Evolutionary conservation across 129 eudicot species (phyloP), one percentile per base, ranked within the genome.

Genomic region (Flaveria trinervia): DNA sequence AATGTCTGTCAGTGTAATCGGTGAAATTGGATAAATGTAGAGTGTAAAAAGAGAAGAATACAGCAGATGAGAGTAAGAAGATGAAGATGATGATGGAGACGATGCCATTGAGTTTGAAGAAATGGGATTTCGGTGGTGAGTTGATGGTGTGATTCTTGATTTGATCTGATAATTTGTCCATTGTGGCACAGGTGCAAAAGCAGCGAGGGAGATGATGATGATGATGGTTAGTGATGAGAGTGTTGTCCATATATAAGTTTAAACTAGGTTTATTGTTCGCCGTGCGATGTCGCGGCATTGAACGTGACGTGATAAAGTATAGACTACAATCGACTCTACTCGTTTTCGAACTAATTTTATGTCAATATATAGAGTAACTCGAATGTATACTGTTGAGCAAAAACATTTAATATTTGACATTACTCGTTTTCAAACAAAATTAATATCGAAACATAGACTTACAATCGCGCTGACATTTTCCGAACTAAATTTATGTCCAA

Each of bases 1-100:
- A 86, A 78, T 88, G 87, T 68, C 92, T 86, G 33, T 84, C 91
- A 43, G 43, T 46, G 70, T 60, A 81, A 80, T 67, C 78, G 44
- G 76, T 76, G 61, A 87, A 81, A 8, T 3, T 49, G 69, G 72
- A 54, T 72, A 81, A 69, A 66, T 71, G 50, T 81, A 52, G 79
- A 81, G 65, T 36, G 73, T 68, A 20, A 51, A 56, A 79, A 79
- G 17, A 77, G 62, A 75, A 54, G 45, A 41, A 73, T 62, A 36
- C 45, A 50, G 14, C 60, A 72, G 39, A 72, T 0, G 74, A 71
- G 77, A 71, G 43, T 30, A 86, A 22, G 50, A 89, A 51, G 11
- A 85, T 71, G 41, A 68, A 68, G 41, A 36, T 20, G 22, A 33
- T 5, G 39, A 33, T 33, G 39, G 39, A 33, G 12, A 75, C 8